These are phyloP conservation scores for Globisporangium barbulae DNA, from an alignment of 352 stramenopile genomes.

Conservation along the genomic window DNA sequence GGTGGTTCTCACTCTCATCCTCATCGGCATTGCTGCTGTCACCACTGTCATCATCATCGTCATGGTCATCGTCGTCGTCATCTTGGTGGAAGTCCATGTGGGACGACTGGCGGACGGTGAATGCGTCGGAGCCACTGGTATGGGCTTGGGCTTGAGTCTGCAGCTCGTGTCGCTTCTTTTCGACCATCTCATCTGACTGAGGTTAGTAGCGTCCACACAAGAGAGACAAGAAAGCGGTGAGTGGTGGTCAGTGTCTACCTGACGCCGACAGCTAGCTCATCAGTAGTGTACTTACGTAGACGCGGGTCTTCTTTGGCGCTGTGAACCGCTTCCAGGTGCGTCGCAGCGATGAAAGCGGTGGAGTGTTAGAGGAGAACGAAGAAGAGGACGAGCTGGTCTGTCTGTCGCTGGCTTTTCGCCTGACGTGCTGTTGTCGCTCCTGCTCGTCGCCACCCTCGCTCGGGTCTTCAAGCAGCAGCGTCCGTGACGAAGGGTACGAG, in stretches of 20 bases:
- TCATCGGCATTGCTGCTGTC: slow-evolving; percentile 2
- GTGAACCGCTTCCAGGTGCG: slow-evolving; percentile 30
- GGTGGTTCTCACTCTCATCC: not conserved
- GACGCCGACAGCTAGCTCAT: not conserved
- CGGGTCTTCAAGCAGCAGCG: slow-evolving; percentile 18
- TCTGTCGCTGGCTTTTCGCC: slow-evolving; percentile 12
- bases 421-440: slow-evolving; percentile 3
- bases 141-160: not conserved
- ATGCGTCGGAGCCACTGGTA: not conserved
- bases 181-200: slow-evolving; percentile 13
- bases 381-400: not conserved
- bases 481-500: slow-evolving; percentile 23
- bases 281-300: slow-evolving; percentile 29
- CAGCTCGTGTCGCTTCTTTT: slow-evolving; percentile 9
- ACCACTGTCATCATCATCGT: not conserved
- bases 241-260: not conserved
- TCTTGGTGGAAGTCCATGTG: not conserved
- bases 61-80: not conserved
- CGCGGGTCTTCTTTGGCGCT: slow-evolving; percentile 26
- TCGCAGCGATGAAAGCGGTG: slow-evolving; percentile 17
- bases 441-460: slow-evolving; percentile 11
- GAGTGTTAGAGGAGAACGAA: not conserved
- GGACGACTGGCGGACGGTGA: not conserved
- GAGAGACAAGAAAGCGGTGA: not conserved
- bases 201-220: not conserved